Conservation (phyloP, 352 stramenopile genomes). For the Phytophthora pseudosyringae region DNA sequence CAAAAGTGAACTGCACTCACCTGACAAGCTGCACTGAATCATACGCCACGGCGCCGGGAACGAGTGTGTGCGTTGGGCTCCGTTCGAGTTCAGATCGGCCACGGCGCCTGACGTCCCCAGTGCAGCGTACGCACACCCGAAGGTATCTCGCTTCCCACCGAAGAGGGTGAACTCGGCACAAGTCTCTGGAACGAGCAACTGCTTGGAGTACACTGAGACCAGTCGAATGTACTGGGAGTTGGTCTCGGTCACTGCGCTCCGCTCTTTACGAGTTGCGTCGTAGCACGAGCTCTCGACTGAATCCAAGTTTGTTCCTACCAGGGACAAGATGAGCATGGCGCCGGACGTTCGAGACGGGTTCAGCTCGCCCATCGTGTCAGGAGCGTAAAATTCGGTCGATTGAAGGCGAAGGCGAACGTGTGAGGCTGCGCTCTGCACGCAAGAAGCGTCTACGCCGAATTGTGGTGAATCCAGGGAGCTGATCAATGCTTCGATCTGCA, state of each 20-base stretch:
- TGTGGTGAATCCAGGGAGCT: slow-evolving; percentile 20
- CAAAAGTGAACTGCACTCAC: slow-evolving; percentile 46
- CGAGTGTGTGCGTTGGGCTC: slow-evolving; percentile 24
- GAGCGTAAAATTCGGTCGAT: slow-evolving; percentile 42
- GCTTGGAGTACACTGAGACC: slow-evolving; percentile 31
- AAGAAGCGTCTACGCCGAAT: slow-evolving; percentile 39
- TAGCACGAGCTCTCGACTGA: slow-evolving; percentile 34
- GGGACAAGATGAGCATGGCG: slow-evolving; percentile 36
- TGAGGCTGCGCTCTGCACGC: slow-evolving; percentile 23
- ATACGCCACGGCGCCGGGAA: slow-evolving; percentile 48
- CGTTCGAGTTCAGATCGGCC: slow-evolving; percentile 28
- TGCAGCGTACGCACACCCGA: slow-evolving; percentile 43
- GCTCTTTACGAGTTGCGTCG: slow-evolving; percentile 15
- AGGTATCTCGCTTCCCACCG: slow-evolving; percentile 26
- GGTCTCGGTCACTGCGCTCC: slow-evolving; percentile 20
- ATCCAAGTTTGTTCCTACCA: slow-evolving; percentile 21
- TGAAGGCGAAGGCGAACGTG: slow-evolving; percentile 39
- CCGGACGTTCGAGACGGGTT: slow-evolving; percentile 37
- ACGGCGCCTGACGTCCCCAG: slow-evolving; percentile 39
- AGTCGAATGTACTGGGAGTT: slow-evolving; percentile 32
- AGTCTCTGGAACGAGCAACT: slow-evolving; percentile 28
- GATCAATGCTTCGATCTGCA: slow-evolving; percentile 46
- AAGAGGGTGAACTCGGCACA: slow-evolving; percentile 36
- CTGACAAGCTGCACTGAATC: slow-evolving; percentile 46
- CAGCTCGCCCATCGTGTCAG: slow-evolving; percentile 38